Percentiles rank a stretch among this genome's conserved stretches.
Conservation (phyloP, 306 rosid genomes). For the Medicago truncatula region DNA sequence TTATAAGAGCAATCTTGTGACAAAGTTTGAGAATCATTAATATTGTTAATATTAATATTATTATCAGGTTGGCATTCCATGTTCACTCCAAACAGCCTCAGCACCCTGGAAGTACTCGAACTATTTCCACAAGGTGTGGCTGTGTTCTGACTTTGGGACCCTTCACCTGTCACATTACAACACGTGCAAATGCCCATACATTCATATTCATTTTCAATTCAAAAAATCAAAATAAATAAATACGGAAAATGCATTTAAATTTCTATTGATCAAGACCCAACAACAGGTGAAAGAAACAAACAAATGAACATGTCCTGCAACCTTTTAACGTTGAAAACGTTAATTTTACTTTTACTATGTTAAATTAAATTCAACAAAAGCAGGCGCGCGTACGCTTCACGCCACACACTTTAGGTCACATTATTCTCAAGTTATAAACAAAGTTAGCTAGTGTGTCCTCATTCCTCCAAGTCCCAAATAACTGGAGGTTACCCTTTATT, state of each 20-base stretch:
- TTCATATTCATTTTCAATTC: background rate
- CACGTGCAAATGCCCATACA: conserved; percentile 52
- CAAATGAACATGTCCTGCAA: background rate
- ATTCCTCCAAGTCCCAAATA: conserved; percentile 7
- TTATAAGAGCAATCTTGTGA: conserved; percentile 45
- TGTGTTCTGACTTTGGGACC: conserved; percentile 47
- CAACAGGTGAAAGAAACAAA: background rate
- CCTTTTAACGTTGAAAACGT: background rate
- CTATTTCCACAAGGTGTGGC: conserved; percentile 53
- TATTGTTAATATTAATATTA: background rate
- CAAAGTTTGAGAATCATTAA: conserved; percentile 54
- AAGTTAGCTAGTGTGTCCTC: background rate
- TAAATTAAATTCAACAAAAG: background rate
- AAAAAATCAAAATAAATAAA: background rate
- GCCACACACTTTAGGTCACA: background rate
- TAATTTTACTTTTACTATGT: conserved; percentile 13
- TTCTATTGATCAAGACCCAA: background rate
- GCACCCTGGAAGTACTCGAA: conserved; percentile 58
- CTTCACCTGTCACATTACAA: conserved; percentile 50
- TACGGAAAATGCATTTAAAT: background rate
- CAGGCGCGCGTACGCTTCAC: conserved; percentile 31
- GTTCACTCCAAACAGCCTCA: conserved; percentile 95
- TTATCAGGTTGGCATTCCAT: conserved; percentile 74
- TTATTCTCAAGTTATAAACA: background rate
- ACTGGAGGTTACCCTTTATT: background rate